Conservation (phyloP, 2,329 filamentous ascomycete species). For the Fusarium staphyleae region DNA sequence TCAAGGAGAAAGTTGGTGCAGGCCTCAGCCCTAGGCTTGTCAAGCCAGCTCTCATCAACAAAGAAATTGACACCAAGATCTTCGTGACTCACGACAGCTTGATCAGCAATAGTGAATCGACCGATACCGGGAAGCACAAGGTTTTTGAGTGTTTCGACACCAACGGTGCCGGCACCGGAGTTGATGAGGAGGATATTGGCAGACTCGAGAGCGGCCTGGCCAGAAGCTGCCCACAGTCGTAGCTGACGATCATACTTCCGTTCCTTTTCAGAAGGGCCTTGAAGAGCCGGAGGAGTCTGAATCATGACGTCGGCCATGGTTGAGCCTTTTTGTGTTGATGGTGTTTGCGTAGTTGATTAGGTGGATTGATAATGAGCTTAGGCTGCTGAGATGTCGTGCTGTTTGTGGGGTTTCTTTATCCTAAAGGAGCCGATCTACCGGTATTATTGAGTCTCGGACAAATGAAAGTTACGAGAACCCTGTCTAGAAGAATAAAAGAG, state of each 20-base stretch:
- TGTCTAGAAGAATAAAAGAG: constrained; percentile 10
- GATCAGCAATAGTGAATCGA: constrained; percentile 88
- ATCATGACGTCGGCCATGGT: constrained; percentile 43
- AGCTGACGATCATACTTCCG: constrained; percentile 95
- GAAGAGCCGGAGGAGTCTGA: constrained; percentile 48
- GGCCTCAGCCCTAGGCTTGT: constrained; percentile 78
- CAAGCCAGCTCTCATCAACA: constrained; percentile 78
- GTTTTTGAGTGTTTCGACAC: constrained; percentile 93
- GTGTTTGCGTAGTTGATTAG: constrained; percentile 3
- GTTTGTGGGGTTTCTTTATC: background rate
- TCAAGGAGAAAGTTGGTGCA: constrained; percentile 81
- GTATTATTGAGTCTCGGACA: constrained; percentile 1
- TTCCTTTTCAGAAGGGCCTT: constrained; percentile 66
- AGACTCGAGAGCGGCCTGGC: constrained; percentile 88
- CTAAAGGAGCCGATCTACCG: background rate
- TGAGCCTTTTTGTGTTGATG: constrained; percentile 9
- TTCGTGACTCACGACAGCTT: constrained; percentile 74
- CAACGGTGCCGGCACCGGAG: constrained; percentile 83
- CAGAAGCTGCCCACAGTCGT: constrained; percentile 91
- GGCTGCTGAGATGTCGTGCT: background rate
- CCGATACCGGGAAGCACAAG: constrained; percentile 95
- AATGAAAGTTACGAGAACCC: constrained; percentile 14
- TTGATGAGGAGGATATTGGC: constrained; percentile 93
- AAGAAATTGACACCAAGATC: constrained; percentile 99
- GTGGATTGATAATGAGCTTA: constrained; percentile 7